Conservation (phyloP, 192 early-diverging fungal species). For the Linnemannia exigua region DNA sequence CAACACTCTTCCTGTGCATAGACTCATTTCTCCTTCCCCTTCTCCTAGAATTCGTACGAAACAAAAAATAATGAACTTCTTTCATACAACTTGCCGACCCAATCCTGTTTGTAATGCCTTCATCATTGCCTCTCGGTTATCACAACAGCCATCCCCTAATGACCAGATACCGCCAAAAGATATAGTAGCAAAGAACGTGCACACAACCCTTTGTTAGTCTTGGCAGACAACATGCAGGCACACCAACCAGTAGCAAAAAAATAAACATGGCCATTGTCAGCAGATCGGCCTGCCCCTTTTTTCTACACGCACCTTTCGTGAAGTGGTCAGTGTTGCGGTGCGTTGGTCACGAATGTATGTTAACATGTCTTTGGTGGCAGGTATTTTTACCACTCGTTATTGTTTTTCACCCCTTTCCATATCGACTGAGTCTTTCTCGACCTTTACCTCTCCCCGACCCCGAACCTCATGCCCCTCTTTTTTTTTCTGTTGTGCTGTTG, state of each 20-base stretch:
- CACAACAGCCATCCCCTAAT: neutral
- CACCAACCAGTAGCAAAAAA: neutral
- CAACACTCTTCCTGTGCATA: neutral
- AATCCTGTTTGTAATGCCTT: neutral
- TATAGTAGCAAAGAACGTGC: neutral
- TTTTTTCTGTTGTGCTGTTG: neutral
- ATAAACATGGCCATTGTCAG: constrained; percentile 19
- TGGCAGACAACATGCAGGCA: neutral
- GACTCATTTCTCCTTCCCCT: neutral
- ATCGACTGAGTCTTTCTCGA: neutral
- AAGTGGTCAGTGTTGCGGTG: constrained; percentile 23
- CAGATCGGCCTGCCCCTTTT: constrained; percentile 29
- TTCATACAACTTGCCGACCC: neutral
- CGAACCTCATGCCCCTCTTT: neutral
- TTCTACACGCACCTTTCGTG: neutral
- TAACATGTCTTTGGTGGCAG: neutral
- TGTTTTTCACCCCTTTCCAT: neutral
- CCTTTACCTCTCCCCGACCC: neutral
- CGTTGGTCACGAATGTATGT: constrained; percentile 5
- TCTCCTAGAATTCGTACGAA: neutral
- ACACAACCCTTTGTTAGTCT: neutral
- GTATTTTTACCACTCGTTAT: neutral
- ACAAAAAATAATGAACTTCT: neutral
- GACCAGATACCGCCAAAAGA: neutral
- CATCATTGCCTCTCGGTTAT: neutral